Conservation (phyloP, 495 filamentous ascomycete genomes). For the Penicillium cinerascens region DNA sequence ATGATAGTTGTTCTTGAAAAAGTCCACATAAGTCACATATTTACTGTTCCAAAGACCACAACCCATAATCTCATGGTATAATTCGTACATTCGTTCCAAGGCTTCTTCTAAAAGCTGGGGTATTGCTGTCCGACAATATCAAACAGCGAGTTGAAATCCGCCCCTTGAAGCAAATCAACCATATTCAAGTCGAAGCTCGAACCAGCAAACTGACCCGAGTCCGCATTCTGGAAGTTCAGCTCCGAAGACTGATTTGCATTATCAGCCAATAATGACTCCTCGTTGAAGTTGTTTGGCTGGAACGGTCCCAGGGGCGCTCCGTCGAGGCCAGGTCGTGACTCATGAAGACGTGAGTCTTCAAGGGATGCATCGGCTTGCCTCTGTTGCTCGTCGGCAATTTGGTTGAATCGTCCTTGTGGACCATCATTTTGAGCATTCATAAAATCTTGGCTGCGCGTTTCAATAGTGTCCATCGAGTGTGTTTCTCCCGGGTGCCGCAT, state of each 20-base stretch:
- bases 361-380: not conserved
- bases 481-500: not conserved
- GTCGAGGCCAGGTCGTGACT: not conserved
- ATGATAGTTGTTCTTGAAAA: too few species aligned
- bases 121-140: conserved; percentile 40
- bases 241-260: conserved; percentile 1
- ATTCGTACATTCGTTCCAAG: not conserved
- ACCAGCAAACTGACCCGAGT: conserved; percentile 6
- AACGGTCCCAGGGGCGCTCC: not conserved
- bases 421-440: not conserved
- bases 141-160: conserved; percentile 35
- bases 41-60: too few species aligned
- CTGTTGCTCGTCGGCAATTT: not conserved
- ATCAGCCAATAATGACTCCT: not conserved
- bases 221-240: conserved; percentile 12
- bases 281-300: not conserved
- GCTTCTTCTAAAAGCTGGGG: conserved; percentile 27
- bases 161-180: conserved; percentile 37
- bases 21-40: not conserved
- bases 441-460: not conserved
- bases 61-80: not conserved
- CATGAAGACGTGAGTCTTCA: not conserved
- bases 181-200: conserved; percentile 39
- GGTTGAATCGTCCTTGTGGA: too few species aligned
- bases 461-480: not conserved